Conservation (phyloP, 352 stramenopile genomes). For the Phytophthora foliorum region DNA sequence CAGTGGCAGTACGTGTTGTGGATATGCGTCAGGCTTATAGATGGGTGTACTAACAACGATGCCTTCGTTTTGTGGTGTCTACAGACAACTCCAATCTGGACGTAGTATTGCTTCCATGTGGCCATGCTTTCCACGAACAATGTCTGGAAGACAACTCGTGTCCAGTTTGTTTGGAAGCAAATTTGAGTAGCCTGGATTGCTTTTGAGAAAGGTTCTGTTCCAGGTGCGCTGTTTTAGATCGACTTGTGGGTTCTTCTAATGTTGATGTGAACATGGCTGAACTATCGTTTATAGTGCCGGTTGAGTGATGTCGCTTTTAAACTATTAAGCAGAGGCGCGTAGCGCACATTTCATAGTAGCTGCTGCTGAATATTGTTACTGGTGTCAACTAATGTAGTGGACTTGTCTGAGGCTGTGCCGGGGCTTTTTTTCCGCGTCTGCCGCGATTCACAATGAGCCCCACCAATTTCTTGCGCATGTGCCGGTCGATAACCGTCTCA, state of each 20-base stretch:
- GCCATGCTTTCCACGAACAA: constrained; percentile 78
- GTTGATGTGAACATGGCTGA: not conserved
- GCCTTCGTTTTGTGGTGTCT: not conserved
- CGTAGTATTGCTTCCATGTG: constrained; percentile 78
- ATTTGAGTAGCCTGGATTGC: constrained; percentile 60
- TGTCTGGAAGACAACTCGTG: constrained; percentile 76
- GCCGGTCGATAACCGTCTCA: constrained; percentile 70
- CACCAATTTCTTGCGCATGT: constrained; percentile 88
- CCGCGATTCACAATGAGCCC: constrained; percentile 82
- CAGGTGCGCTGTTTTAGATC: constrained; percentile 11
- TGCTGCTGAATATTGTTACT: constrained; percentile 37
- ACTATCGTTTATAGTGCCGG: not conserved
- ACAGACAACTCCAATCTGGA: constrained; percentile 84
- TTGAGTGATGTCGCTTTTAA: constrained; percentile 5
- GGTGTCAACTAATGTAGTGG: constrained; percentile 36
- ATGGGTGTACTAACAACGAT: constrained; percentile 16
- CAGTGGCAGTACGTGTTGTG: constrained; percentile 60
- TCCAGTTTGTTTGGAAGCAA: constrained; percentile 72
- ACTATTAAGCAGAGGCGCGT: not conserved
- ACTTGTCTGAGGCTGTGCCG: constrained; percentile 28
- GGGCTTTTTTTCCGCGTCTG: constrained; percentile 75
- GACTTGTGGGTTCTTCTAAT: not conserved
- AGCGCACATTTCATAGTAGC: constrained; percentile 15
- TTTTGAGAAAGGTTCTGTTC: constrained; percentile 24
- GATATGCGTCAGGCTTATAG: not conserved